Evolutionary conservation across 2,329 filamentous ascomycete species (phyloP), one percentile per base, ranked within the genome.

Genomic region (Dendryphion nanum): DNA sequence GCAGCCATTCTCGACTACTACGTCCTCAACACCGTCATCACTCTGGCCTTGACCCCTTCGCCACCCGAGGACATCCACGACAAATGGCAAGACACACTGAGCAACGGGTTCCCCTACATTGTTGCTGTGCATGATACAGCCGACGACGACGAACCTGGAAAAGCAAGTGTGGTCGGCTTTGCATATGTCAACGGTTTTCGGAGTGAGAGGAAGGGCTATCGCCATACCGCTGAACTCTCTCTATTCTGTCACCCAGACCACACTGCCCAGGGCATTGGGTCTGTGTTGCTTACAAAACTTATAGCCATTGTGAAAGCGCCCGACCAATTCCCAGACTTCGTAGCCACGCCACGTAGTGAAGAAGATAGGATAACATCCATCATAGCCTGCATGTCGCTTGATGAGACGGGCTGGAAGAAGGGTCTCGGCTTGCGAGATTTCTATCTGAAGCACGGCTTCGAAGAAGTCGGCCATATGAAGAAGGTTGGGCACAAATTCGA

Each of bases 361-460:
- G 47, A 55, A 13, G 46, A 48, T 2, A 50, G 42, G 20, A 48
- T 69, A 20, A 51, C 51, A 30, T 61, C 59, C 33, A 34, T 70
- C 20, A 46, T 71, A 24, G 66, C 64, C 4, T 50, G 62, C 29
- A 69, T 70, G 63, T 53, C 64, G 1, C 53, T 70, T 15, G 63
- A 70, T 48, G 54, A 61, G 14, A 50, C 57, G 2, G 51, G 51
- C 4, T 59, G 50, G 38, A 52, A 53, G 6, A 47, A 55, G 0
- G 65, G 62, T 0, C 51, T 68, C 24, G 56, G 48, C 0, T 39
- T 70, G 29, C 50, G 61, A 38, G 57, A 59, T 33, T 70, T 63
- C 59, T 71, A 68, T 40, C 38, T 57, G n/a, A 47, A 55, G 32
- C 57, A 61, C 39, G 67, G 68, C 0, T 70, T 70, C 47, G 50